Conservation (phyloP, 345 rosid species). For the Streptanthus diversifolius region DNA sequence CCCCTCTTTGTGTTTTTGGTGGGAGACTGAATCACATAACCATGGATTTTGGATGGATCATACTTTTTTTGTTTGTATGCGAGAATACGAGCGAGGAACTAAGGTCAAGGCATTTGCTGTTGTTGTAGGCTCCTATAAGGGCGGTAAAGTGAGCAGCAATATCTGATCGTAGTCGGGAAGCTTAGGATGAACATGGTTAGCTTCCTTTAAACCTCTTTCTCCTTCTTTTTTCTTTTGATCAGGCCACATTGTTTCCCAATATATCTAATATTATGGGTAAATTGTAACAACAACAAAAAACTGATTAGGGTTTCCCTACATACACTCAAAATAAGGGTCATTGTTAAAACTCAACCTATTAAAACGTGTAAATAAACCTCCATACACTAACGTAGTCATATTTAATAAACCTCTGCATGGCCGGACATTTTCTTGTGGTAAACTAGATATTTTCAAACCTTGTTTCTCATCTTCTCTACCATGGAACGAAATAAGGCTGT, state of each 20-base stretch:
- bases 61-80: not conserved
- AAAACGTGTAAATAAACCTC: too few relatives aligned
- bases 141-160: constrained; percentile 61
- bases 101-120: constrained; percentile 12
- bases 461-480: too few relatives aligned
- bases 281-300: too few relatives aligned
- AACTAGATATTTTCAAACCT: too few relatives aligned
- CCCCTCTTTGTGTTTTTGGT: not conserved
- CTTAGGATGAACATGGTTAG: constrained; percentile 71
- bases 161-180: constrained; percentile 69
- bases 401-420: too few relatives aligned
- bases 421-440: too few relatives aligned
- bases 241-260: not conserved
- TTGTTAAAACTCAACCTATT: too few relatives aligned
- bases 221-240: not conserved
- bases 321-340: too few relatives aligned
- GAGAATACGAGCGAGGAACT: not conserved
- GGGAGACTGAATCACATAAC: not conserved
- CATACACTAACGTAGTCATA: too few relatives aligned
- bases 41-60: not conserved
- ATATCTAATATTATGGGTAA: too few relatives aligned
- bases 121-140: constrained; percentile 49
- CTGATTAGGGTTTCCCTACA: too few relatives aligned
- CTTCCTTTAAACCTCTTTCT: constrained; percentile 14
- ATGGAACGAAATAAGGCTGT: too few relatives aligned